Evolutionary conservation across 176 grass and related monocot species (phyloP), one percentile per base, ranked within the genome.

Genomic region (Bromus sterilis): DNA sequence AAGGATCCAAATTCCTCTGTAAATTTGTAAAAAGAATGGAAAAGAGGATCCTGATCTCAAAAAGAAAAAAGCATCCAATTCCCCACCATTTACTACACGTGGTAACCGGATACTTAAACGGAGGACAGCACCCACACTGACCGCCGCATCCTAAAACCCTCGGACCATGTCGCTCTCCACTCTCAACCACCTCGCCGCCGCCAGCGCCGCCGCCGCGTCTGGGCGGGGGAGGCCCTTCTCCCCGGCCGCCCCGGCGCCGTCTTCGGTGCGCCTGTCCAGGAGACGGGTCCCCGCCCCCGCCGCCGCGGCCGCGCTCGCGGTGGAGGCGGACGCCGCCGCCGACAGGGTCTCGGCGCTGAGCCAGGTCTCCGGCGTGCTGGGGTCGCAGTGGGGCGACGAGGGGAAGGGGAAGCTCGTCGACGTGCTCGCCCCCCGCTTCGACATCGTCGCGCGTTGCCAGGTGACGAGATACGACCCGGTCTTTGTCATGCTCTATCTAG

Each of bases 371-470:
- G 85, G 86, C 48, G 93, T 93, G 43, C 88, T 96, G 18, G 93
- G 93, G 25, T 90, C 93, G 46, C 93, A 93, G 88, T 96, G 93
- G 93, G 93, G 93, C 57, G 93, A 96, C 32, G 93, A 96, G 79
- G 93, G 93, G 5, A 96, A 96, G 83, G 93, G 93, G 31, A 96
- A 96, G 80, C 90, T 91, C 66, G 90, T 93, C 37, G 93, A 96
- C 77, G 78, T 93, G 46, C 93, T 96, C 44, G 93, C 90, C 24
- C 80, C 82, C 20, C 80, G 77, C 7, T 92, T 96, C 53, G 90
- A 96, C 76, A 86, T 92, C 83, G 93, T 96, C 43, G 90, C 90
- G 23, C 82, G 90, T 37, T 96, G 87, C 80, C 89, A 94, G 93
- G 93, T 91, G 64, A 87, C 56, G 20, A 44, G 58, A 75, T 3